phyloP scores from a whole-genome alignment of 148 eudicot species.

The Hydrangea macrophylla region DNA sequence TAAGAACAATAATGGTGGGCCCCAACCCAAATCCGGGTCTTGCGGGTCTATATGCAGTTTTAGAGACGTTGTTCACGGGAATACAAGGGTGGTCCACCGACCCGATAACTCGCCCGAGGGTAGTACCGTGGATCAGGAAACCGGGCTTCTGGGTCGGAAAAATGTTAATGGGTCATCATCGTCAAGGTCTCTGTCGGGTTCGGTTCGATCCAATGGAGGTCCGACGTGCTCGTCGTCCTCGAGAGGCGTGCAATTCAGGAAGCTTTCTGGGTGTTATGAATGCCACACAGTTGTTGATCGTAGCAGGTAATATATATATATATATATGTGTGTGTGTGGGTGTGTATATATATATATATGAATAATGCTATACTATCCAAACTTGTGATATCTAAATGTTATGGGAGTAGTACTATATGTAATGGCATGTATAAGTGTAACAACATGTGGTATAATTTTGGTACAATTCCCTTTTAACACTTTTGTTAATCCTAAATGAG shows the following conservation, averaged over 20 bases:
- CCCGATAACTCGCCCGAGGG: constrained; percentile 78
- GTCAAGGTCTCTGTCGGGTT: constrained; percentile 30
- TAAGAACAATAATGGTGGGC: constrained; percentile 2
- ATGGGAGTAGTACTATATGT: too few species aligned
- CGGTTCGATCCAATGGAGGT: constrained; percentile 37
- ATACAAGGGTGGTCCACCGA: constrained; percentile 75
- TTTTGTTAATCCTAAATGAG: too few species aligned
- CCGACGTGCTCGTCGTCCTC: constrained; percentile 32
- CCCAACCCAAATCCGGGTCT: constrained; percentile 28
- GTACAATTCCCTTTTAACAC: too few species aligned
- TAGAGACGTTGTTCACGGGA: constrained; percentile 67
- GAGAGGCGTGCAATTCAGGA: constrained; percentile 67
- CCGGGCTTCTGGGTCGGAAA: constrained; percentile 39
- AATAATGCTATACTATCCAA: not conserved
- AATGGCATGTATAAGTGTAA: too few species aligned
- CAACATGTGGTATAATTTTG: too few species aligned
- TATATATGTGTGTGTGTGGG: not conserved
- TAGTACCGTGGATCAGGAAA: constrained; percentile 50
- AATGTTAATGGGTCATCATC: constrained; percentile 23
- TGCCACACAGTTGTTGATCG: constrained; percentile 85
- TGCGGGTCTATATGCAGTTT: constrained; percentile 77
- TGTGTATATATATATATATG: not conserved
- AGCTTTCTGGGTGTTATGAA: constrained; percentile 87
- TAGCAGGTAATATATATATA: constrained; percentile 42
- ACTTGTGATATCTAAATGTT: too few species aligned